Base-by-base conservation (phyloP, 495 filamentous ascomycete species). In the Lasiosphaeria hispida region DNA sequence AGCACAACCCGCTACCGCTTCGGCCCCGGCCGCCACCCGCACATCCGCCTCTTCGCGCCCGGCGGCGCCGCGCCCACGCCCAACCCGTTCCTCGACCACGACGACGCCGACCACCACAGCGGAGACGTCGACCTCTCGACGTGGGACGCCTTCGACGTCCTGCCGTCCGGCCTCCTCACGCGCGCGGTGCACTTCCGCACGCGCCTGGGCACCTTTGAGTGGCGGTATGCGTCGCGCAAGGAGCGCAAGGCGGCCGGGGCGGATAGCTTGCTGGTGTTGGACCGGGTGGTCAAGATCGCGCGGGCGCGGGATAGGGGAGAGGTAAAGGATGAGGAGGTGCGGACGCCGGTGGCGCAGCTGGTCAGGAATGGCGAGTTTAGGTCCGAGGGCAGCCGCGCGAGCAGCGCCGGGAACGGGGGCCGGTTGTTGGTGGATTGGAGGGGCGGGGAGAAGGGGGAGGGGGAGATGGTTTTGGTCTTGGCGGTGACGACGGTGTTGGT, bases 331-430 rank as follows among this genome's bases (percentile, higher is more conserved):
- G 57, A 64, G 41, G 65, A 64, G 43, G 17, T 68, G 1, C 59
- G 67, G 15, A 64, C 53, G 43, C 69, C 60, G 35, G 61, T 84
- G 23, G 82, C 80, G 14, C 69, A 73, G 45, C 57, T 85, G 11
- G 63, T 78, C 10, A 70, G 82, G 13, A 72, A 72, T 39, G 65
- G 71, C 9, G 72, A 69, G 47, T 69, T 64, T 15, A 68, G 81
- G 19, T 77, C 76, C 0, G 63, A 68, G 7, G 79, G 79, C 7
- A 77, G 70, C 9, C 66, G 62, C 18, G 56, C 58, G 40, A 67
- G 68, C 45, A 68, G 55, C 18, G 80, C 82, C 0, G 80, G 80
- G 0, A 85, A 84, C 61, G 82, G 81, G 0, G 82, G 81, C 0
- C 59, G 76, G 44, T 48, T 85, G 54, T 59, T 76, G 55, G 62